Base-by-base conservation (phyloP, 192 early-diverging fungal species). In the Podila epicladia region DNA sequence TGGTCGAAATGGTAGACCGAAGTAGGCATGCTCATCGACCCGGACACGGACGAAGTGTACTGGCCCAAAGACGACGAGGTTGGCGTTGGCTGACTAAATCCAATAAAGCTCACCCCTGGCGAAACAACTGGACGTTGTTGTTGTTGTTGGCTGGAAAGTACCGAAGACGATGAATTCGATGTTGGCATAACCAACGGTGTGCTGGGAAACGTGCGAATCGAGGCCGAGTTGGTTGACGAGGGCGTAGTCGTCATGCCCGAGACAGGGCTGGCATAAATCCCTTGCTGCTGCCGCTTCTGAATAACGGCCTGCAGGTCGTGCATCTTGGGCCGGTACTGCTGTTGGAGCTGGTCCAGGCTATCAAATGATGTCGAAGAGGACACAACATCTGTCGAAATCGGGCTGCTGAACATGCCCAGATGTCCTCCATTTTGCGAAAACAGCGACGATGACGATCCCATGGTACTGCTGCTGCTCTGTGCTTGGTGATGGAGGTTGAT, bases 241-340 rank as follows among this genome's bases (percentile, higher is more conserved):
- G 62, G 31, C 7, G 35, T 1, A 4, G 32, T 17, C 7, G 35
- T 37, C 62, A 29, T 63, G 0, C 20, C 20, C 9, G 31, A 63
- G 13, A 63, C n/a, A n/a, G 62, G 35, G 33, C 41, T 59, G 5
- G 62, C 77, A 60, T 66, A 76, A 15, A 70, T 53, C 4, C 77
- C 71, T 71, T 72, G 72, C 32, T 80, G 77, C 9, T 69, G 70
- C 5, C 77, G 65, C 45, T 69, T 80, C 12, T 55, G 38, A 37
- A 80, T 69, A 55, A 73, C 73, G 6, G 65, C 22, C 19, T 68
- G 60, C 31, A 80, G 50, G 19, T 73, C 62, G n/a, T 80, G 77
- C 7, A 51, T 50, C 62, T 69, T 80, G 26, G 59, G 59, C 12
- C 59, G 59, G 59, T 55, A 22, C 22, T 24, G 53, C 24, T 55